Evolutionary conservation across 202 grass and related monocot genomes (phyloP).

Genomic region (Zizania palustris): DNA sequence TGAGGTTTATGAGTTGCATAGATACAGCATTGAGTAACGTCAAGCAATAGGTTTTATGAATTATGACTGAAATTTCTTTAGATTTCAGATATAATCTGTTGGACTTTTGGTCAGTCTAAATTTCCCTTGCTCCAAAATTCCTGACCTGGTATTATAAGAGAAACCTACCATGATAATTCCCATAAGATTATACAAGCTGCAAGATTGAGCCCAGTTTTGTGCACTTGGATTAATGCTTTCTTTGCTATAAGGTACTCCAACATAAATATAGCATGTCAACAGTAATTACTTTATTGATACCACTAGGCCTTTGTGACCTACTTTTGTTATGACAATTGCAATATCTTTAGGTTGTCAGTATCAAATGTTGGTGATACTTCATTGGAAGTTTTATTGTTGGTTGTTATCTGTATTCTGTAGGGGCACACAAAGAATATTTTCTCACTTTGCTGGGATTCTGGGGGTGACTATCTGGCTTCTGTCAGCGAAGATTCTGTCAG

Average conservation of each 20-base stretch:
- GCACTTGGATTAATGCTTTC: slow-evolving; percentile 6
- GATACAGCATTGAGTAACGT: background rate
- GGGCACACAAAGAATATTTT: slow-evolving; percentile 79
- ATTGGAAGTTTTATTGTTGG: slow-evolving; percentile 19
- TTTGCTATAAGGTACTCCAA: slow-evolving; percentile 3
- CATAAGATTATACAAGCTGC: background rate
- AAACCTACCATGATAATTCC: slow-evolving; percentile 7
- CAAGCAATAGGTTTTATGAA: background rate
- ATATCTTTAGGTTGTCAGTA: slow-evolving; percentile 25
- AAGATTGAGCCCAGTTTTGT: background rate
- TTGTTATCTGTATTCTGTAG: slow-evolving; percentile 60
- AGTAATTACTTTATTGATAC: background rate
- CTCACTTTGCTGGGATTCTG: slow-evolving; percentile 90
- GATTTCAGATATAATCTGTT: background rate
- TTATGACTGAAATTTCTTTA: background rate
- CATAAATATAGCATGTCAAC: background rate
- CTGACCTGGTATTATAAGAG: background rate
- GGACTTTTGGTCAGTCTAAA: background rate
- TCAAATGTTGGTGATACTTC: background rate
- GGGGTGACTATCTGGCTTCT: slow-evolving; percentile 85
- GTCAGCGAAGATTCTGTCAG: slow-evolving; percentile 89
- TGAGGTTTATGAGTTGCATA: background rate
- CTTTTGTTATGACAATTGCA: slow-evolving; percentile 26
- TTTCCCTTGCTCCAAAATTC: background rate
- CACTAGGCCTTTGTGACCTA: background rate